phyloP scores from a whole-genome alignment of 805 yeast species.

The Hanseniaspora guilliermondii region DNA sequence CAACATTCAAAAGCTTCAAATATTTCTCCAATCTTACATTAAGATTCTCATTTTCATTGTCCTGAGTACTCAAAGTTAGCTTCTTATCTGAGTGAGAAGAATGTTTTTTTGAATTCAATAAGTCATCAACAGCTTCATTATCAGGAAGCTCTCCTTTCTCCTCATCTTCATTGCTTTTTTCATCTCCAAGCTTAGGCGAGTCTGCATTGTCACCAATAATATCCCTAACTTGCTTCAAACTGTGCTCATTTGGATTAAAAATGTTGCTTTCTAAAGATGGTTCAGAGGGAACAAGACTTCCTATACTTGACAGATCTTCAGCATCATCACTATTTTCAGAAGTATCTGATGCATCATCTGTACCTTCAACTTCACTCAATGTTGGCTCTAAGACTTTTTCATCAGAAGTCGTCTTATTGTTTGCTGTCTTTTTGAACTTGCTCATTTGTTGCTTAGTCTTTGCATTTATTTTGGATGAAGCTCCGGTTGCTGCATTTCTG shows the following conservation, averaged over 20 bases:
- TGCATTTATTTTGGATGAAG: conserved; percentile 5
- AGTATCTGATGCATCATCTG: not conserved
- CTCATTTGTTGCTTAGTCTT: not conserved
- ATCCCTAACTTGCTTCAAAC: not conserved
- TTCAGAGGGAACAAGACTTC: not conserved
- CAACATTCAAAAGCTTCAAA: conserved; percentile 45
- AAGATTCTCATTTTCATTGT: conserved; percentile 15
- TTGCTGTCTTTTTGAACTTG: not conserved
- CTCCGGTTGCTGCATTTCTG: conserved; percentile 11
- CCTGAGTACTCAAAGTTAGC: not conserved
- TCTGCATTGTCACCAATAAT: not conserved
- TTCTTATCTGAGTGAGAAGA: not conserved
- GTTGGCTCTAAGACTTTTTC: not conserved
- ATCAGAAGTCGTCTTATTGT: not conserved
- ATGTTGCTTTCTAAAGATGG: conserved; percentile 11
- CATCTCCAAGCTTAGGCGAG: not conserved
- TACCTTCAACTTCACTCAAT: not conserved
- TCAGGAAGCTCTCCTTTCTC: not conserved
- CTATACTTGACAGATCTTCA: not conserved
- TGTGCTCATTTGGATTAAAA: conserved; percentile 11
- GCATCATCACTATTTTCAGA: not conserved
- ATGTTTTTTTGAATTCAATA: not conserved
- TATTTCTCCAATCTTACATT: conserved; percentile 46
- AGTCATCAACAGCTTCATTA: not conserved
- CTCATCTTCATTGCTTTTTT: too few species aligned